Percentiles rank a stretch among this genome's conserved stretches.
These are phyloP conservation scores for Larix sibirica DNA, from an alignment of 83 land plant species.

Conservation along the genomic window DNA sequence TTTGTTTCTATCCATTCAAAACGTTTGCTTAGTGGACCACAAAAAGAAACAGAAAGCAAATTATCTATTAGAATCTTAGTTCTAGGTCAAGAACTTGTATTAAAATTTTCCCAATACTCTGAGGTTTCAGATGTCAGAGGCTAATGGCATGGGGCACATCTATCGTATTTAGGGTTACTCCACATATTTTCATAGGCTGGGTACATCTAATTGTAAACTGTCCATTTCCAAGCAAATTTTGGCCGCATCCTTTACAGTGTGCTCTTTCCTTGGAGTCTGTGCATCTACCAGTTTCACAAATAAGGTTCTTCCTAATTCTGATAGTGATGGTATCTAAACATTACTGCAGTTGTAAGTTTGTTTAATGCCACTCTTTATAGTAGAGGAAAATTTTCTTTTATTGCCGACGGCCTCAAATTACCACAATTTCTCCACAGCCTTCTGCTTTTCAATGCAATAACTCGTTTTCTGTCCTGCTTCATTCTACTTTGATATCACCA, in stretches of 20 bases:
- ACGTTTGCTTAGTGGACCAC: neutral
- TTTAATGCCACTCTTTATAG: neutral
- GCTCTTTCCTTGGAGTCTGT: neutral
- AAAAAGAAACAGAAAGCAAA: neutral
- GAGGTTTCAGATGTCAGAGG: neutral
- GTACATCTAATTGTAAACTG: neutral
- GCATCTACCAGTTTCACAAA: neutral
- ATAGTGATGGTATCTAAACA: neutral
- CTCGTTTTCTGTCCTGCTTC: too few relatives aligned
- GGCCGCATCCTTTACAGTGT: neutral
- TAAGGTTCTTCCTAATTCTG: neutral
- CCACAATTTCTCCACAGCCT: neutral
- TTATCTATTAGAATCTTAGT: neutral
- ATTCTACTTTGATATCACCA: too few relatives aligned
- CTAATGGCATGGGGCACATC: neutral
- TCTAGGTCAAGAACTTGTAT: neutral
- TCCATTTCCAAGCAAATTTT: neutral
- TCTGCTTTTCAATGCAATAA: too few relatives aligned
- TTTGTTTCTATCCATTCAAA: neutral
- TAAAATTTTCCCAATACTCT: neutral
- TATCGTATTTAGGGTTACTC: neutral
- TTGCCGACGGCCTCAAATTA: neutral
- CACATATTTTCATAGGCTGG: neutral
- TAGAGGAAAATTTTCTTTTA: neutral
- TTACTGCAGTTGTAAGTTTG: neutral